phyloP scores from a whole-genome alignment of 371 early-diverging fungal species.

The Lichtheimia hyalospora region DNA sequence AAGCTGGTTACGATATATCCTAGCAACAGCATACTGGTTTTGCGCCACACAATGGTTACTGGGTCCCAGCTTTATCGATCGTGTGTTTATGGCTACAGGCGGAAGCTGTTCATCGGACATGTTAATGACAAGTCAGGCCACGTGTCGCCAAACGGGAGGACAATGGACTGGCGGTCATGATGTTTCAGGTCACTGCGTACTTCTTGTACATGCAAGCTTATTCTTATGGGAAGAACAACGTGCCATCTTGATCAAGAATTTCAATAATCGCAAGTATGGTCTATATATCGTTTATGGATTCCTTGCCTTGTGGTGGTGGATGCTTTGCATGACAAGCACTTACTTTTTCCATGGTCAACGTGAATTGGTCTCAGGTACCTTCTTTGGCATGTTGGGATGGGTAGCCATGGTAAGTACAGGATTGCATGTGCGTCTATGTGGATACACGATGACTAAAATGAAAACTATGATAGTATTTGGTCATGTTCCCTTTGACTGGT shows the following conservation, averaged over 20 bases:
- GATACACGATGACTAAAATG: too few species aligned
- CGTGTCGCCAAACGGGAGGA: conserved; percentile 69
- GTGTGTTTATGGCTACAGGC: conserved; percentile 72
- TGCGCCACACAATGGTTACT: conserved; percentile 81
- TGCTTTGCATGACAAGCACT: conserved; percentile 77
- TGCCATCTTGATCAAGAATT: conserved; percentile 21
- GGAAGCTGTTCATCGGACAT: conserved; percentile 49
- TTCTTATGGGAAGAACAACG: conserved; percentile 75
- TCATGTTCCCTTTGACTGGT: too few species aligned
- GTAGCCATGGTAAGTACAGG: conserved; percentile 36
- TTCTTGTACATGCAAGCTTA: conserved; percentile 83
- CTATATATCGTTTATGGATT: conserved; percentile 24
- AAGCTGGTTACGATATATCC: conserved; percentile 48
- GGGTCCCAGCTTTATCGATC: conserved; percentile 80
- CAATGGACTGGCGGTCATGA: conserved; percentile 79
- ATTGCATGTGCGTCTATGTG: too few species aligned
- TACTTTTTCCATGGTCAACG: conserved; percentile 72
- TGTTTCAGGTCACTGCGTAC: conserved; percentile 87
- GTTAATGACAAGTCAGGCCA: conserved; percentile 16
- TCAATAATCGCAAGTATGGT: not conserved
- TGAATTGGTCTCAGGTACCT: conserved; percentile 72
- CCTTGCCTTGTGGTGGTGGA: conserved; percentile 66
- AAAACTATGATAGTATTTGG: too few species aligned
- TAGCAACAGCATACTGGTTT: conserved; percentile 81
- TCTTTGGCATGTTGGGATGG: conserved; percentile 76